Evolutionary conservation across 768 basidiomycete species (phyloP).

Genomic region (Russula sp.): DNA sequence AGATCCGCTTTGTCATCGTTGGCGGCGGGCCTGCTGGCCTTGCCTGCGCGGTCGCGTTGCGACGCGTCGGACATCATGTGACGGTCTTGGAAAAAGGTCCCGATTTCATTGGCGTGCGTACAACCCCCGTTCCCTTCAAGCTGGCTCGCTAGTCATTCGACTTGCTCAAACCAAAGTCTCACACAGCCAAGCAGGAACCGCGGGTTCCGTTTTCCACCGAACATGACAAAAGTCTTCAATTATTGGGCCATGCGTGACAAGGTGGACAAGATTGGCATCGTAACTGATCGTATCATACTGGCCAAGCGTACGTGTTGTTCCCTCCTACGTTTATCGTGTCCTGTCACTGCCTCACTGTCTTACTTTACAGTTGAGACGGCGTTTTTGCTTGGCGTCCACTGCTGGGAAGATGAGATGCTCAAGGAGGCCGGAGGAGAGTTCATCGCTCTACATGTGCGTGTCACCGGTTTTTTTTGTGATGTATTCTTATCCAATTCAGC

Average conservation of each 20-base stretch:
- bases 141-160: neutral
- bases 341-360: neutral
- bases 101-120: constrained; percentile 35
- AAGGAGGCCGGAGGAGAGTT: constrained; percentile 37
- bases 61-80: constrained; percentile 40
- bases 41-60: constrained; percentile 38
- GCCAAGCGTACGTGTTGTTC: constrained; percentile 31
- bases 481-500: constrained; percentile 29
- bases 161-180: neutral
- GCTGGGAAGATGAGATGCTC: constrained; percentile 36
- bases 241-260: constrained; percentile 39
- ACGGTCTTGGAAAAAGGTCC: constrained; percentile 36
- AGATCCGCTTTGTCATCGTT: constrained; percentile 37
- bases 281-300: constrained; percentile 32
- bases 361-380: constrained; percentile 20
- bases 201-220: constrained; percentile 39
- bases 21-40: constrained; percentile 41
- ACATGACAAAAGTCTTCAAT: constrained; percentile 40
- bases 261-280: constrained; percentile 31
- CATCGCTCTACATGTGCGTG: constrained; percentile 35
- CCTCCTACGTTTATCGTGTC: neutral
- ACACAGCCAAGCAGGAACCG: constrained; percentile 25
- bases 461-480: neutral
- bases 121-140: neutral
- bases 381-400: constrained; percentile 35